These are phyloP conservation scores for Fusarium sp. DNA, from an alignment of 2,329 filamentous ascomycete species.

Conservation along the genomic window DNA sequence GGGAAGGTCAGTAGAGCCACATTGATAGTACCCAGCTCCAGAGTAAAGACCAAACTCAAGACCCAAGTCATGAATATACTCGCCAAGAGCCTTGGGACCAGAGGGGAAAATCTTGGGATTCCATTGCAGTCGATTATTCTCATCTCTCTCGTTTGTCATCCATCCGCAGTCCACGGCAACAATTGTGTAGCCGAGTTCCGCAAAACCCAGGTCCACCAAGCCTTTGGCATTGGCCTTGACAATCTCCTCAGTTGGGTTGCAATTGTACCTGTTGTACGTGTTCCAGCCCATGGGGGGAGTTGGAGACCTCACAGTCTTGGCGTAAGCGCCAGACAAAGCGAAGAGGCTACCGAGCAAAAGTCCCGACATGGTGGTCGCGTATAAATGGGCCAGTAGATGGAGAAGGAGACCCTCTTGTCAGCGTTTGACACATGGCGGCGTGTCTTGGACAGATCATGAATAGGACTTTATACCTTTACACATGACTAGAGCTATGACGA, in stretches of 20 bases:
- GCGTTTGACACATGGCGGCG: not conserved
- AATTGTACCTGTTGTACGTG: slow-evolving; percentile 63
- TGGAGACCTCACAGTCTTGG: slow-evolving; percentile 37
- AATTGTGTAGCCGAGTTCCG: slow-evolving; percentile 65
- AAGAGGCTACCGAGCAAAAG: slow-evolving; percentile 16
- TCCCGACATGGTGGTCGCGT: slow-evolving; percentile 12
- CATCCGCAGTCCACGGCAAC: slow-evolving; percentile 72
- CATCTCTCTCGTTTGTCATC: slow-evolving; percentile 55
- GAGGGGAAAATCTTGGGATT: slow-evolving; percentile 63
- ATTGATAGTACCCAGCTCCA: slow-evolving; percentile 60
- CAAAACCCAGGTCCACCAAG: slow-evolving; percentile 63
- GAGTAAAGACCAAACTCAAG: slow-evolving; percentile 69
- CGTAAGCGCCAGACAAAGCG: slow-evolving; percentile 4
- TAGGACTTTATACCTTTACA: not conserved
- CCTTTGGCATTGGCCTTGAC: slow-evolving; percentile 62
- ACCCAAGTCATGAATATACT: slow-evolving; percentile 61
- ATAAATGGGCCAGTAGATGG: not conserved
- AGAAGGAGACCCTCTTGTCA: not conserved
- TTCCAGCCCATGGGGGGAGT: slow-evolving; percentile 68
- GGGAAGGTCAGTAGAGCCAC: slow-evolving; percentile 56
- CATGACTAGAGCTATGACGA: not conserved
- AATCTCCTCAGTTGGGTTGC: slow-evolving; percentile 31
- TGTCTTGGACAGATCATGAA: not conserved
- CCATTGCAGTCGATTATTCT: slow-evolving; percentile 62
- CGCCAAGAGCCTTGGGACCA: slow-evolving; percentile 60